A percentile compares a stretch with the other conserved stretches of the same genome.
Conservation (phyloP, 352 stramenopile species). For the Phytopythium kandeliae region DNA sequence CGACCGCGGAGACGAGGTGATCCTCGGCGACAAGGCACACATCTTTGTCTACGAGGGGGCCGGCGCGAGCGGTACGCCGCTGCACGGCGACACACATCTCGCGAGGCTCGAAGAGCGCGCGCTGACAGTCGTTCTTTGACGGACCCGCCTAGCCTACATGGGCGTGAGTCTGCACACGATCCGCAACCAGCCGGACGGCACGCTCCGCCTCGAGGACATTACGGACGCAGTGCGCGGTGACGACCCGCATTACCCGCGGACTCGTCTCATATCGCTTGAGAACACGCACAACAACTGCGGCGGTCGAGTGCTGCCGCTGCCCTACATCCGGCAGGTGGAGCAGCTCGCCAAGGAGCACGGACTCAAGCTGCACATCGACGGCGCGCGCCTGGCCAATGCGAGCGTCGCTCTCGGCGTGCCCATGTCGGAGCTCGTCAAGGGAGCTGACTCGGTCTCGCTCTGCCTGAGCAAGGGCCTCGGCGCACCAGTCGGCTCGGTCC, state of each 20-base stretch:
- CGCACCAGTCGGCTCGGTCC: conserved; percentile 91
- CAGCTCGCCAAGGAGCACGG: conserved; percentile 61
- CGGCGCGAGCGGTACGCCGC: conserved; percentile 68
- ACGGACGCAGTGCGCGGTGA: conserved; percentile 62
- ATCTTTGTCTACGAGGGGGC: conserved; percentile 97
- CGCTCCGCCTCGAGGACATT: conserved; percentile 82
- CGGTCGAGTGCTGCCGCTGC: conserved; percentile 80
- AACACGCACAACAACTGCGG: conserved; percentile 98
- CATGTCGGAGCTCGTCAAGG: conserved; percentile 70
- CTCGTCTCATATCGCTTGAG: conserved; percentile 92
- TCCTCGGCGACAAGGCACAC: conserved; percentile 93
- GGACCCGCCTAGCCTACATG: conserved; percentile 69
- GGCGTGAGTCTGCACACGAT: conserved; percentile 88
- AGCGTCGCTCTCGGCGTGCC: conserved; percentile 73
- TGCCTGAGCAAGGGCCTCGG: conserved; percentile 96
- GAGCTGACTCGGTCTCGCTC: conserved; percentile 90
- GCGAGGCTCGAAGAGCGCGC: too few species aligned
- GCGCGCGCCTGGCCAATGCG: conserved; percentile 94
- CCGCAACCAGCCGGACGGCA: conserved; percentile 82
- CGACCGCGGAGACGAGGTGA: conserved; percentile 90
- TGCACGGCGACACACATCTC: too few species aligned
- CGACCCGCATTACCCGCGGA: conserved; percentile 79
- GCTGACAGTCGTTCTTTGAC: too few species aligned
- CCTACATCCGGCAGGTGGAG: conserved; percentile 79
- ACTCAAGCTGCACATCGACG: conserved; percentile 95